Evolutionary conservation across 1,284 basidiomycete species (phyloP), one percentile per base, ranked within the genome.

Genomic region (Phlebopus sp.): DNA sequence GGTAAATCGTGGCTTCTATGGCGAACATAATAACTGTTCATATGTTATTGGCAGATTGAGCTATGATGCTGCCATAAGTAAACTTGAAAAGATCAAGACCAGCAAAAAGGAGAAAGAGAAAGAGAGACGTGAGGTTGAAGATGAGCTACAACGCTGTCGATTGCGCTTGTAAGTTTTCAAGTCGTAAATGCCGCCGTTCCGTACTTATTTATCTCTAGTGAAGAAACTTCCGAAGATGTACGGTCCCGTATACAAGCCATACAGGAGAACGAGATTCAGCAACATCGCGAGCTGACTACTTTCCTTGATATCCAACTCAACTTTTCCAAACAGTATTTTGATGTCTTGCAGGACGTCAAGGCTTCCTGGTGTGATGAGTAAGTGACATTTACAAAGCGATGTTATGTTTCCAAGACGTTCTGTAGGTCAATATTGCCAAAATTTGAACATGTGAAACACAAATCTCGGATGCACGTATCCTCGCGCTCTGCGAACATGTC

Each of bases 191-290:
- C 37, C 36, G 6, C 21, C 17, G 15, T 30, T 34, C 32, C 17
- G 27, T 41, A 27, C 38, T 59, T 23, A 56, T 29, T 9, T 13
- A 11, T 36, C 39, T 34, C 5, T 54, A 92, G 90, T 56, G 89
- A 93, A 47, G 90, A 95, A 64, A 82, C 85, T 0, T 76, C 81
- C 17, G 87, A 92, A 60, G 90, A 93, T 51, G 78, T 92, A 1
- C 82, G 81, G 18, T 76, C 77, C 1, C 79, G 86, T 25, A 89
- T 93, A 77, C 75, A 79, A 44, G 74, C 72, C 0, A 86, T 95
- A 40, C 87, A 91, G 62, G 82, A 90, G 55, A 81, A 84, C 46
- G 90, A 93, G 60, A 71, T 80, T 31, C 68, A 74, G 29, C 86
- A 90, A 56, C 73, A 86, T 4, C 77, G 76, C 17, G 86, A 87